Conservation (phyloP, 192 early-diverging fungal genomes). For the Neocallimastix lanati region DNA sequence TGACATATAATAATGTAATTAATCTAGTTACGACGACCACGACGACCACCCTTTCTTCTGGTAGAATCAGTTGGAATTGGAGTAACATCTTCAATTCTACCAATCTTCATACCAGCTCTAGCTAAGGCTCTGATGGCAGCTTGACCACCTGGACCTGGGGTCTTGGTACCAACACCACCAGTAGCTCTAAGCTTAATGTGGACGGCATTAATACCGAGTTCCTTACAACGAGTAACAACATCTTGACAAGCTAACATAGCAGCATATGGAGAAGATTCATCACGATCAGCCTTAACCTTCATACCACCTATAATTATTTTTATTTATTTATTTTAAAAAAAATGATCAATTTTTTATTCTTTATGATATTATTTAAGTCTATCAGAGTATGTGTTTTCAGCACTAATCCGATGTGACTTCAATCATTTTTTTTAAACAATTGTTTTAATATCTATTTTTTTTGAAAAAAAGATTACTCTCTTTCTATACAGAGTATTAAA, state of each 20-base stretch:
- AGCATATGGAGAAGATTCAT: conserved; percentile 98
- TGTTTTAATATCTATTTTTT: neutral
- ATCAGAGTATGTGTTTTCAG: neutral
- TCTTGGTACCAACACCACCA: conserved; percentile 96
- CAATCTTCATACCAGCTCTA: conserved; percentile 97
- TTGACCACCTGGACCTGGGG: conserved; percentile 96
- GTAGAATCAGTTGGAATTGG: conserved; percentile 97
- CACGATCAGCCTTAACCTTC: conserved; percentile 99
- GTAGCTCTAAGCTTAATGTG: conserved; percentile 99
- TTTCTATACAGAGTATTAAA: neutral
- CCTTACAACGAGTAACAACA: conserved; percentile 95
- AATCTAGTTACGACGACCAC: conserved; percentile 72
- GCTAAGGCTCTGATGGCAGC: conserved; percentile 94
- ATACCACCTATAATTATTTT: conserved; percentile 62
- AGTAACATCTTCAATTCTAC: conserved; percentile 96
- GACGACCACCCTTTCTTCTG: conserved; percentile 97
- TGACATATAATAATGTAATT: neutral
- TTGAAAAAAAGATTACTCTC: neutral
- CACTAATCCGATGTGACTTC: neutral
- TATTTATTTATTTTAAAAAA: neutral
- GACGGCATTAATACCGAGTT: conserved; percentile 96
- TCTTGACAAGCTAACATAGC: conserved; percentile 99
- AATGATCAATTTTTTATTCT: neutral
- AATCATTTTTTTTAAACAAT: neutral
- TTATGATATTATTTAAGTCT: neutral